A percentile compares a stretch with the other conserved stretches of the same genome.
Evolutionary conservation across 2,329 filamentous ascomycete species (phyloP).

Genomic region (Sclerotinia subarctica): DNA sequence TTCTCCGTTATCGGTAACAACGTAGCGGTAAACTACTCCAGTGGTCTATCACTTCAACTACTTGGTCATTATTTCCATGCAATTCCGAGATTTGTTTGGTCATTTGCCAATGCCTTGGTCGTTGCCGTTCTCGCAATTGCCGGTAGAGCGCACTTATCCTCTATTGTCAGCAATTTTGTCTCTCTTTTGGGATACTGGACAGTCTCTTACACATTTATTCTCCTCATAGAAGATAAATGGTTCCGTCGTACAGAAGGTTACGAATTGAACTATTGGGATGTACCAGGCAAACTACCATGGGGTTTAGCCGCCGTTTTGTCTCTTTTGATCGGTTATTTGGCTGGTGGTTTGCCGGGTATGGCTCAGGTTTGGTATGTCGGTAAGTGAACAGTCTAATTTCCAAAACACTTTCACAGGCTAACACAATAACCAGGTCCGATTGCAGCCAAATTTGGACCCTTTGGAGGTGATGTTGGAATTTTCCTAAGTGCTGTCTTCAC

Average conservation of each 20-base stretch:
- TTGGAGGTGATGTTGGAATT: constrained; percentile 37
- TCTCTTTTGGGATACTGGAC: constrained; percentile 38
- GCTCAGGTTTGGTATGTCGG: constrained; percentile 37
- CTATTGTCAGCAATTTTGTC: constrained; percentile 36
- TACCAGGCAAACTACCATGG: constrained; percentile 32
- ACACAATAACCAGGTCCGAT: constrained; percentile 30
- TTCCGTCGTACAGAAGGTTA: constrained; percentile 34
- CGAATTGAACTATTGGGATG: constrained; percentile 35
- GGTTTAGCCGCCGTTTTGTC: constrained; percentile 35
- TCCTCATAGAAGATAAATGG: constrained; percentile 34
- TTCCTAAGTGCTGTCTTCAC: constrained; percentile 33
- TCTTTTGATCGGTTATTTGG: constrained; percentile 34
- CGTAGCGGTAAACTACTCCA: constrained; percentile 37
- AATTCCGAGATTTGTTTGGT: constrained; percentile 39
- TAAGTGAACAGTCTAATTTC: constrained; percentile 19
- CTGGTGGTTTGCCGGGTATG: constrained; percentile 37
- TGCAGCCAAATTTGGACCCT: constrained; percentile 33
- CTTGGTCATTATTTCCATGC: constrained; percentile 37
- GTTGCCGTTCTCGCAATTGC: constrained; percentile 35
- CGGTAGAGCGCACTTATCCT: constrained; percentile 32
- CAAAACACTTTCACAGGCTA: not conserved
- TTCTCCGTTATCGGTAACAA: constrained; percentile 39
- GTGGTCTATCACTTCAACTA: constrained; percentile 35
- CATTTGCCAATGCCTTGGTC: constrained; percentile 34
- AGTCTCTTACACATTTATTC: constrained; percentile 35